Base-by-base conservation (phyloP, 495 filamentous ascomycete genomes). In the Geoglossum glabrum region DNA sequence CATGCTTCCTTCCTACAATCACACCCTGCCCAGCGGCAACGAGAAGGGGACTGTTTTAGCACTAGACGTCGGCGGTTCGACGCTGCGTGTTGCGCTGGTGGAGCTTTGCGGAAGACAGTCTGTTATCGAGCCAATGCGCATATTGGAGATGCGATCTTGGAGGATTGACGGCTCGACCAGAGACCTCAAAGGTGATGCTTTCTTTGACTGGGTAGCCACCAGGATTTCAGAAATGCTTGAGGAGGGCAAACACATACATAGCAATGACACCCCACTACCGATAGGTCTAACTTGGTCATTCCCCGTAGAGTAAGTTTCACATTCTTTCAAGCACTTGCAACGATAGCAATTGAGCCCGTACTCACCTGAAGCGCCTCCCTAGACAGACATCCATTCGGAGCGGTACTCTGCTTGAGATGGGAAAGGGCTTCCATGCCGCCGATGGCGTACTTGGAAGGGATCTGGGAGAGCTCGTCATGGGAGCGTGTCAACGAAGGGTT, bases 281-380 rank as follows among this genome's bases (percentile, higher is more conserved):
- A 79, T 83, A 70, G 81, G 81, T 0, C 61, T 85, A 59, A 78
- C 81, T 13, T 85, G 81, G 81, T 82, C 80, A 0, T 84, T 85
- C 67, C 81, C 81, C 3, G 73, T 85, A 52, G 78, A 84, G 65
- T 81, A 74, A 58, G 72, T 67, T 19, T 23, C 56, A 17, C n/a
- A 40, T 28, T 15, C 31, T 4, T 13, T 58, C n/a, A 25, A 26
- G 13, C 30, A 11, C 26, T 17, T 40, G 28, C 11, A 40, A 7
- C 1, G 28, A 31, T 31, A 27, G 23, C 25, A 6, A 1, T 30
- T 19, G 9, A 34, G 4, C 11, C 15, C 34, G 13, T 27, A 23
- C 40, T 26, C 25, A 46, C 5, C 36, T 59, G 19, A 52, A 6
- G 13, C n/a, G 57, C n/a, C 21, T 34, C 31, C 4, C 21, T 45